Percentiles rank a stretch among this genome's conserved stretches.
Conservation (phyloP, 2,329 filamentous ascomycete species). For the Cladosporium sp. region DNA sequence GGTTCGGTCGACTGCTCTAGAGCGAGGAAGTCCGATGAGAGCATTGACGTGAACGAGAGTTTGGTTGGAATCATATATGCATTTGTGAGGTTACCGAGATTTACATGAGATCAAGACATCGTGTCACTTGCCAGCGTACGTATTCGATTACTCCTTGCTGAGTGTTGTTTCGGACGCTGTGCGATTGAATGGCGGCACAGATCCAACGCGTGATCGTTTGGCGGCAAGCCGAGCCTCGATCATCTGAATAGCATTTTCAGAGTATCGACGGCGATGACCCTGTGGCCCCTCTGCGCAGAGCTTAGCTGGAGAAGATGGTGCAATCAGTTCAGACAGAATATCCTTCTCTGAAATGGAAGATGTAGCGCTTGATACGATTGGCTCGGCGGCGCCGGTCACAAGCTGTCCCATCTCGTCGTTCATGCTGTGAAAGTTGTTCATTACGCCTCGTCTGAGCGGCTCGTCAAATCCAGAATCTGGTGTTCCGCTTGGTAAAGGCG, state of each 20-base stretch:
- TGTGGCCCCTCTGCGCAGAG: slow-evolving; percentile 11
- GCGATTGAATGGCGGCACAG: slow-evolving; percentile 4
- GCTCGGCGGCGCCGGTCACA: not conserved
- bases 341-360: slow-evolving; percentile 15
- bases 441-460: slow-evolving; percentile 13
- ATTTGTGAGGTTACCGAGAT: not conserved
- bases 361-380: slow-evolving; percentile 3
- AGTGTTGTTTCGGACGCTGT: slow-evolving; percentile 5
- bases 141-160: slow-evolving; percentile 5
- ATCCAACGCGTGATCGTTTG: not conserved
- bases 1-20: not conserved
- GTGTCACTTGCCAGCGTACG: not conserved
- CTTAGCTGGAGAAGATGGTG: slow-evolving; percentile 12
- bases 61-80: not conserved
- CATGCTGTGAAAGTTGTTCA: not conserved
- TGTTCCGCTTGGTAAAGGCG: slow-evolving; percentile 17
- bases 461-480: slow-evolving; percentile 28
- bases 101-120: not conserved
- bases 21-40: slow-evolving; percentile 5
- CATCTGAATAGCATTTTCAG: slow-evolving; percentile 23
- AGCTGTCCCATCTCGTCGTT: not conserved
- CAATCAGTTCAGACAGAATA: slow-evolving; percentile 15
- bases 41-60: not conserved
- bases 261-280: slow-evolving; percentile 24
- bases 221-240: not conserved